These are phyloP conservation scores for Puccinia novopanici DNA, from an alignment of 1,284 basidiomycete species.

Conservation along the genomic window DNA sequence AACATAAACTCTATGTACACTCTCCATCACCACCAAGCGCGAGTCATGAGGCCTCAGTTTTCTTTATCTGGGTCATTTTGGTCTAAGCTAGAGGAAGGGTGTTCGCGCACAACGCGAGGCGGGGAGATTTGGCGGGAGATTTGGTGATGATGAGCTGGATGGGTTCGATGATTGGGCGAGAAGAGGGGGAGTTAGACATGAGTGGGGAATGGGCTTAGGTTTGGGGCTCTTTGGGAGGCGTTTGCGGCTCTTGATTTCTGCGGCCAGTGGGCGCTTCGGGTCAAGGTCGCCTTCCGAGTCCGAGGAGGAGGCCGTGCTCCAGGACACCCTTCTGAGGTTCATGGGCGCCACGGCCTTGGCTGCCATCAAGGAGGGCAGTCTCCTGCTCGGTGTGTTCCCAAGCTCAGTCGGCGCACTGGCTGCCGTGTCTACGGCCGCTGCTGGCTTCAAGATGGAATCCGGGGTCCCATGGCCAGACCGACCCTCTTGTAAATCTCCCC, in stretches of 20 bases:
- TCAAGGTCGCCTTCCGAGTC: constrained; percentile 11
- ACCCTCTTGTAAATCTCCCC: no score
- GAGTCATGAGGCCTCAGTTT: neutral
- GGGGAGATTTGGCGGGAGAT: neutral
- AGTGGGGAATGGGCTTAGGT: neutral
- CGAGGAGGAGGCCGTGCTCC: neutral
- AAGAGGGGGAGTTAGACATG: neutral
- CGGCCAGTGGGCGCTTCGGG: neutral
- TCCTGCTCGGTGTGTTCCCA: neutral
- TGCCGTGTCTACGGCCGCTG: neutral
- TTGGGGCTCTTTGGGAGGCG: constrained; percentile 25
- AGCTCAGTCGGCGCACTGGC: neutral
- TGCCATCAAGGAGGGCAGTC: neutral
- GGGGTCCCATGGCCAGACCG: neutral
- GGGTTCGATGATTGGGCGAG: neutral
- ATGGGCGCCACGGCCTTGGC: neutral
- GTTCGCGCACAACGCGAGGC: neutral
- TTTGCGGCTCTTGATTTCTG: constrained; percentile 10
- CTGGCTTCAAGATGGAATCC: constrained; percentile 8
- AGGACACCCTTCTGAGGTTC: constrained; percentile 3
- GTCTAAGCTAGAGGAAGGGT: neutral
- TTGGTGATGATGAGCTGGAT: neutral
- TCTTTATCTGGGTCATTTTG: neutral
- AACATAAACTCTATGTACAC: no score
- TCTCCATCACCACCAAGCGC: no score